Evolutionary conservation across 2,329 filamentous ascomycete species (phyloP).

Genomic region (Metarhizium anisopliae): DNA sequence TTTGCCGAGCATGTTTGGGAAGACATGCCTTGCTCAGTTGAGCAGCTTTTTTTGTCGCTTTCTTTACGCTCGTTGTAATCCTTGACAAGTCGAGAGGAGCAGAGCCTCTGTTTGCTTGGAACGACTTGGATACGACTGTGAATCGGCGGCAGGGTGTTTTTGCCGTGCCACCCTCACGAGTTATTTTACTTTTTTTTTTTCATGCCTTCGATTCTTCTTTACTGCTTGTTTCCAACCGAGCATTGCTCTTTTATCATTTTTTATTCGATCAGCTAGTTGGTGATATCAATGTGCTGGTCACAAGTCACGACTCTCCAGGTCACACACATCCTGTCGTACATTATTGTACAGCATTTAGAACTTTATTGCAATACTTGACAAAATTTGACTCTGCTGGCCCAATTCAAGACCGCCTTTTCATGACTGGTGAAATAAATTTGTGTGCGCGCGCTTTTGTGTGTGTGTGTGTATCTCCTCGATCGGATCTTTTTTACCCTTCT

Average conservation of each 20-base stretch:
- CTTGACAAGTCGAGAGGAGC: constrained; percentile 25
- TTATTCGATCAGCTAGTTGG: constrained; percentile 4
- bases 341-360: constrained; percentile 1
- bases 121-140: not conserved
- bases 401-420: not conserved
- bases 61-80: constrained; percentile 47
- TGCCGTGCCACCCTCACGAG: not conserved
- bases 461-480: too few species aligned
- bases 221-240: not conserved
- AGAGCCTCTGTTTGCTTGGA: constrained; percentile 18
- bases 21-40: not conserved
- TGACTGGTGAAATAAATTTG: not conserved
- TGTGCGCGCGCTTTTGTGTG: not conserved
- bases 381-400: constrained; percentile 4
- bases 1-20: not conserved
- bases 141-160: not conserved
- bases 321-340: constrained; percentile 3
- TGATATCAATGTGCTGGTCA: constrained; percentile 23
- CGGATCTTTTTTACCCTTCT: too few species aligned
- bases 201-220: not conserved
- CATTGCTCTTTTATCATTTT: not conserved
- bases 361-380: constrained; percentile 4
- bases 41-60: constrained; percentile 10
- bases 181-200: not conserved
- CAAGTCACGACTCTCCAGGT: constrained; percentile 17